These are phyloP conservation scores for Wolfiporia cocos DNA, from an alignment of 1,284 basidiomycete genomes.

Conservation along the genomic window DNA sequence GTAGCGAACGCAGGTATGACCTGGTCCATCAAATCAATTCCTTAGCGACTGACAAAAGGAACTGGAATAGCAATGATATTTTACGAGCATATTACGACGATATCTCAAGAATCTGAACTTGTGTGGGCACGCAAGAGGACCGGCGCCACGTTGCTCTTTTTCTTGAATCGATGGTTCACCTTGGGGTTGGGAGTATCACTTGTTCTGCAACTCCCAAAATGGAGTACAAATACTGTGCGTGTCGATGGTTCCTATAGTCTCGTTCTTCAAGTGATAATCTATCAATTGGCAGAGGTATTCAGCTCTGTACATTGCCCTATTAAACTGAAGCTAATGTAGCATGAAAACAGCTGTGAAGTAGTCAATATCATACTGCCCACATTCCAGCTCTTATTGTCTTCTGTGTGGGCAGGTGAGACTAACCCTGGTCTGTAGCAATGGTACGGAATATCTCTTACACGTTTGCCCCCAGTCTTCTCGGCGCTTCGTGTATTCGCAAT, in stretches of 20 bases:
- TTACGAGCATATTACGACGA: constrained; percentile 2
- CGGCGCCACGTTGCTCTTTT: constrained; percentile 1
- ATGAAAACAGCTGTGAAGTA: background rate
- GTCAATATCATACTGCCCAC: constrained; percentile 1
- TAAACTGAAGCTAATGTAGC: background rate
- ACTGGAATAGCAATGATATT: background rate
- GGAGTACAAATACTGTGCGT: background rate
- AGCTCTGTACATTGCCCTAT: too few relatives aligned
- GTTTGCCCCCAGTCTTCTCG: constrained; percentile 6
- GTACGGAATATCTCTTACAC: background rate
- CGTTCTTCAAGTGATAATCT: too few relatives aligned
- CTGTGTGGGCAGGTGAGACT: constrained; percentile 3
- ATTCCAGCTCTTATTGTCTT: constrained; percentile 1
- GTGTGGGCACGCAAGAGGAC: constrained; percentile 4
- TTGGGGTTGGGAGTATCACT: constrained; percentile 1
- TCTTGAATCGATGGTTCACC: constrained; percentile 1
- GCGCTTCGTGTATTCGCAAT: constrained; percentile 7
- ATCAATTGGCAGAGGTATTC: too few relatives aligned
- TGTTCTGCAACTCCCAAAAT: constrained; percentile 1
- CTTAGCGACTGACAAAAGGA: background rate
- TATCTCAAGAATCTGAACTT: constrained; percentile 5
- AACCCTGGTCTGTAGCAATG: background rate
- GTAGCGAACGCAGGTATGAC: background rate
- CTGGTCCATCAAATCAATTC: background rate
- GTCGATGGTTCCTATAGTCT: too few relatives aligned